Conservation (phyloP, 2,329 filamentous ascomycete genomes). For the Paecilomyces sp. region DNA sequence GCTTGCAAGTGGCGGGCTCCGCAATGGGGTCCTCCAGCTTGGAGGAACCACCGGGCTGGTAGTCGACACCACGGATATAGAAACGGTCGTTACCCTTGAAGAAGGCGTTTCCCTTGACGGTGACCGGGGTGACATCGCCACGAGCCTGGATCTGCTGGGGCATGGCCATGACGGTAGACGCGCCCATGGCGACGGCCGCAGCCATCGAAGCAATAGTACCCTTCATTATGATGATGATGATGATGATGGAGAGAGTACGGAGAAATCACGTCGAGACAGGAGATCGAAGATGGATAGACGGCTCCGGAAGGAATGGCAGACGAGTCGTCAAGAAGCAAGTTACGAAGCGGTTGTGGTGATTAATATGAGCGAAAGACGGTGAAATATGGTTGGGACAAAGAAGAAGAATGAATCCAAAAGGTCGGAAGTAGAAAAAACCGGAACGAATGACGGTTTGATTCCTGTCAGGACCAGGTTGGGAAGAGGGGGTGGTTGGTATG, state of each 20-base stretch:
- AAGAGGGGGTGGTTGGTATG: neutral
- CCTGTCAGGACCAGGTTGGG: neutral
- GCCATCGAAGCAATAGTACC: constrained; percentile 38
- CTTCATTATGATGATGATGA: constrained; percentile 44
- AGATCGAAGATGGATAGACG: neutral
- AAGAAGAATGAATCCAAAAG: neutral
- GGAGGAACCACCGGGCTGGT: constrained; percentile 59
- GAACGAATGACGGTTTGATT: constrained; percentile 6
- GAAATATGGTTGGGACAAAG: constrained; percentile 1
- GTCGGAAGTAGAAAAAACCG: constrained; percentile 2
- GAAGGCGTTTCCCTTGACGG: constrained; percentile 60
- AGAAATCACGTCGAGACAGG: neutral
- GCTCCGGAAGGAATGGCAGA: neutral
- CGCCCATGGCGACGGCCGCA: constrained; percentile 40
- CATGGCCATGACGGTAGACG: constrained; percentile 39
- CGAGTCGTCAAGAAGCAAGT: neutral
- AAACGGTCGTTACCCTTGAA: constrained; percentile 54
- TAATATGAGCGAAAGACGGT: neutral
- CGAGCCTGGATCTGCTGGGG: constrained; percentile 30
- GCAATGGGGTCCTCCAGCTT: constrained; percentile 67
- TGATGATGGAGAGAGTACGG: neutral
- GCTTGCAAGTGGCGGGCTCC: constrained; percentile 61
- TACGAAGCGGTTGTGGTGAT: neutral
- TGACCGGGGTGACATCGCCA: constrained; percentile 48
- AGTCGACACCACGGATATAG: constrained; percentile 52